Base-by-base conservation (phyloP, 495 filamentous ascomycete species). In the Penicillium cataractarum region DNA sequence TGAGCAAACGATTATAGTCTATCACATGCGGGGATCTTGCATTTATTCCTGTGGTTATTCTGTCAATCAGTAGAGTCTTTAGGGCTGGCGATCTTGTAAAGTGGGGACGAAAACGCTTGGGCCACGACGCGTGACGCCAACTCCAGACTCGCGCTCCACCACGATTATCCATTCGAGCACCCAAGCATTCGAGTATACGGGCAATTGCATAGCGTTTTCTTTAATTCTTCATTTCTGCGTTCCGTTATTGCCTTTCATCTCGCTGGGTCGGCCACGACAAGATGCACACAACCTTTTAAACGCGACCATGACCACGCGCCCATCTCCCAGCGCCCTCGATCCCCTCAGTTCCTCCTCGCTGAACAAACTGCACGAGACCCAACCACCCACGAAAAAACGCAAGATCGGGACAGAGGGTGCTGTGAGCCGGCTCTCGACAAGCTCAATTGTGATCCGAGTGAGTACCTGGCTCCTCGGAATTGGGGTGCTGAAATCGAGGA, bases 241-340 rank as follows among this genome's bases (percentile, higher is more conserved):
- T 54, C 6, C 35, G 37, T 61, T 60, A 10, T 31, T 57, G 24
- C 33, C 31, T 57, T 54, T 6, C 0, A 50, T 52, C 49, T 17
- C 39, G 19, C 42, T 22, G n/a, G 22, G 6, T 22, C n/a, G 51
- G 2, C 39, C 15, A 31, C 35, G 54, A 39, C 67, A 72, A 33
- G 48, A 72, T 72, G 70, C 54, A 22, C 40, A 60, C 61, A 37
- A 44, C 58, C 37, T 53, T 51, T 53, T 68, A 63, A 60, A 65
- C 65, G 65, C 58, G 72, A 71, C 61, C 68, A 81, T 80, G 78
- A 69, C 78, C 67, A 72, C 77, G 62, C 73, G 68, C 52, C 67
- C 59, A 60, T 64, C 63, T 49, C 64, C 69, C 55, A 67, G 65
- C 65, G 66, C 68, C 55, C 71, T 79, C 53, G 73, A 78, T 66